Evolutionary conservation across 176 grass and related monocot genomes (phyloP), one percentile per base, ranked within the genome.

Genomic region (Secale cereale): DNA sequence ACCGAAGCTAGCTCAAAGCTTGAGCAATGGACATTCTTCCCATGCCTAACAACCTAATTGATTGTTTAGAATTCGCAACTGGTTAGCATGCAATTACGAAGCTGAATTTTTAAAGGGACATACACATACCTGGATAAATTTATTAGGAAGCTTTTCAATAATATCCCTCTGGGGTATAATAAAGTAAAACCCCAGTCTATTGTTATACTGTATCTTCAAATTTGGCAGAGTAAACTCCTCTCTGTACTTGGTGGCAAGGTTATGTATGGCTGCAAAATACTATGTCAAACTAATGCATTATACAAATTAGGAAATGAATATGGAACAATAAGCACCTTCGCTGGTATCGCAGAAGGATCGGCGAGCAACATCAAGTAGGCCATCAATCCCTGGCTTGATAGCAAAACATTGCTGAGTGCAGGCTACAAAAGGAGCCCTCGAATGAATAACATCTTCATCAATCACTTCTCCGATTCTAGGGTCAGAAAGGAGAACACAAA

Each of bases 1-100:
- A 95, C 96, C 45, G 91, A 98, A 87, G 89, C 89, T 82, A 95
- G 96, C 89, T 98, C 96, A 83, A 98, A 94, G 78, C 89, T 98
- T 84, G 96, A 95, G 89, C 96, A 98, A 70, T 94, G 96, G 29
- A 95, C 57, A 86, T 94, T 98, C 78, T 95, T 98, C 81, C 95
- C 95, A 87, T 98, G 93, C 82, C 84, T 98, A 87, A 95, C 91
- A 76, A 98, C 89, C 96, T 98, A 82, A 91, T 77, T 52, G 65
- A 85, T 82, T 54, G 70, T 82, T 45, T 33, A 76, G 56, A 45
- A 80, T 36, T 82, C 10, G 70, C 56, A 80, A 79, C 10, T 80
- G 62, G 35, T 86, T 78, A 85, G 65, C 68, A 86, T 54, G 82
- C 41, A 82, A 59, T 15, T 87, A 60, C 59, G 10, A 91, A 83